Conservation (phyloP, 129 eudicot species). For the Arctium minus region DNA sequence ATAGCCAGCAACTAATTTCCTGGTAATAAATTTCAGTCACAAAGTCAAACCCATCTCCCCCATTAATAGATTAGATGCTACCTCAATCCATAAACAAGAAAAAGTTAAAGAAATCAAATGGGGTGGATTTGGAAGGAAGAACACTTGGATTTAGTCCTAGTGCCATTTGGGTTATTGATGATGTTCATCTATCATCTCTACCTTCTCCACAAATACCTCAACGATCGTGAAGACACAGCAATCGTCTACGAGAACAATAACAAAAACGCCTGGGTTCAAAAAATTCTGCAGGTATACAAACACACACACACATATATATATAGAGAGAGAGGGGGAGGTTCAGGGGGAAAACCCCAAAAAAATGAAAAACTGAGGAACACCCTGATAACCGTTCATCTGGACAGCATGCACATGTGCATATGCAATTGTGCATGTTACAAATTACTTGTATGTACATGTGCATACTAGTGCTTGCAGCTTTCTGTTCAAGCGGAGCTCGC, state of each 20-base stretch:
- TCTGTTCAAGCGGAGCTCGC: no score
- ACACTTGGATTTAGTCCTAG: constrained; percentile 46
- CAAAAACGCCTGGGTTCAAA: constrained; percentile 46
- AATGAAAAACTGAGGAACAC: no score
- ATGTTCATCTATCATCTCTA: constrained; percentile 54
- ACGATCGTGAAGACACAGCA: constrained; percentile 22
- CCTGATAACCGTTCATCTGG: no score
- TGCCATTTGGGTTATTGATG: constrained; percentile 41
- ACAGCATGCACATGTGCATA: no score
- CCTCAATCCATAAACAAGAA: neutral
- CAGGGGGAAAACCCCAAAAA: no score
- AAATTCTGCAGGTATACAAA: constrained; percentile 37
- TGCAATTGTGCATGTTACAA: no score
- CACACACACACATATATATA: no score
- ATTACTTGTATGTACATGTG: no score
- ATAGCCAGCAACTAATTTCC: constrained; percentile 4
- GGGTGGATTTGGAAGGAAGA: constrained; percentile 55
- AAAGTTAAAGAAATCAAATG: constrained; percentile 24
- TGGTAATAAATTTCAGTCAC: neutral
- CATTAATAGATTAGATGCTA: neutral
- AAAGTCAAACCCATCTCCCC: constrained; percentile 20
- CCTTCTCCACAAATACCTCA: constrained; percentile 38
- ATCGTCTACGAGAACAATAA: constrained; percentile 42
- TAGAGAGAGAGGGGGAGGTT: no score
- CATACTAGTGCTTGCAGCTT: no score